Conservation (phyloP, 2,329 filamentous ascomycete species). For the Penicillium digitatum region DNA sequence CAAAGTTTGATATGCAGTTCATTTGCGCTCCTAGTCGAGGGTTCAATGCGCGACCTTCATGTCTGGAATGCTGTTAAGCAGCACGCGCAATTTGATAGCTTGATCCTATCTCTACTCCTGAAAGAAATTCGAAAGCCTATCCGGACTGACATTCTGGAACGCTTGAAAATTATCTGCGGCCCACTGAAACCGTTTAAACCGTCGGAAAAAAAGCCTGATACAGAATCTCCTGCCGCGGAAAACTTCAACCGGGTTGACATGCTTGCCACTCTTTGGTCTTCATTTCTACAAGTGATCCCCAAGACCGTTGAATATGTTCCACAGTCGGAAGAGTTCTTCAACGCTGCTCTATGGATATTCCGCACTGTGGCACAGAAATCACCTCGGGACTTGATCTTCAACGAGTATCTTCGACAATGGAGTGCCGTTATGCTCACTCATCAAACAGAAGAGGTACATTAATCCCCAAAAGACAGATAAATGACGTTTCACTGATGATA, state of each 20-base stretch:
- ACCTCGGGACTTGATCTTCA: constrained; percentile 36
- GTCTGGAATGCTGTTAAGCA: constrained; percentile 47
- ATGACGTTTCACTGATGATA: constrained; percentile 20
- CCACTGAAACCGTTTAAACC: constrained; percentile 32
- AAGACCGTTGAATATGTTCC: constrained; percentile 35
- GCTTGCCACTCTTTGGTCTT: constrained; percentile 45
- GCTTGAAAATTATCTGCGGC: constrained; percentile 38
- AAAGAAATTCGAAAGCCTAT: constrained; percentile 41
- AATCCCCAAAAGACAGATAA: not conserved
- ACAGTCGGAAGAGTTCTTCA: constrained; percentile 47
- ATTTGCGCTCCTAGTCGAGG: constrained; percentile 50
- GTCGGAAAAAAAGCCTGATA: constrained; percentile 13
- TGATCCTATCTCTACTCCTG: constrained; percentile 44
- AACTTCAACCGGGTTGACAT: constrained; percentile 37
- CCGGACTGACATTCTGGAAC: constrained; percentile 39
- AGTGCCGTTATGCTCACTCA: constrained; percentile 43
- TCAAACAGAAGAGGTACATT: constrained; percentile 41
- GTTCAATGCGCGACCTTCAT: constrained; percentile 44
- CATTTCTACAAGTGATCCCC: constrained; percentile 41
- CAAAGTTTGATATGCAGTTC: constrained; percentile 42
- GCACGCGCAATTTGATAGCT: constrained; percentile 33
- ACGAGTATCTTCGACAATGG: constrained; percentile 44
- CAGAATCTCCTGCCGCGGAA: constrained; percentile 22
- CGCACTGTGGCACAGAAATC: constrained; percentile 41
- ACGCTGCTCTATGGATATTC: constrained; percentile 43